Evolutionary conservation across 257 asterid genomes (phyloP), one percentile per base, ranked within the genome.

Genomic region (Penstemon davidsonii): DNA sequence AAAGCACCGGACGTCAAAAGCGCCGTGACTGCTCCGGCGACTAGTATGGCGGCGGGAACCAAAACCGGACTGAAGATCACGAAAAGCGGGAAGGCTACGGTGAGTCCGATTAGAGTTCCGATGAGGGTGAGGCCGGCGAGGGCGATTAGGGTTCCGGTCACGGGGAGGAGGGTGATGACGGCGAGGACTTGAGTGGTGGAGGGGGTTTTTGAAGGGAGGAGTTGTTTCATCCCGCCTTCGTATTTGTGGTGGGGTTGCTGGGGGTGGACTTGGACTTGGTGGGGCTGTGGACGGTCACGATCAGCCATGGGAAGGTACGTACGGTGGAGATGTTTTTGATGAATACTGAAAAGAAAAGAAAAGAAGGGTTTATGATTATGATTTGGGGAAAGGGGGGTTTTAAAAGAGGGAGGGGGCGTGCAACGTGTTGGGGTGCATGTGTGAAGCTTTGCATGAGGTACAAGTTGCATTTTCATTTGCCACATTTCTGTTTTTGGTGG

Each of bases 1-100:
- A 88, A 84, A 0, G 89, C 96, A 0, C 96, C 91, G 0, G 91
- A 88, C 0, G 93, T 77, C 42, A 88, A 42, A 51, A 86, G 78
- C 3, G 86, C 96, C 0, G 82, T 54, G n/a, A 84, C 87, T 0
- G 91, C 77, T 0, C 85, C 79, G 8, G 66, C 81, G 2, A 80
- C 0, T 0, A 80, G 51, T 4, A 81, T 43, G 0, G 66, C 70
- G 11, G 90, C 93, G 0, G 96, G 96, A 3, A 88, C 80, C 25
- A 86, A 50, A 47, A 88, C 75, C 0, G 91, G 93, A 78, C 96
- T 88, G 75, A 59, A 84, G 46, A 88, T 82, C 11, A 84, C 51
- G 51, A 86, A 81, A 4, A 86, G 79, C 0, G 93, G 96, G 6
- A 83, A 75, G 9, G 88, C 77, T 9, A 84, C 69, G 0, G 89